phyloP scores from a whole-genome alignment of 1,139 yeast genomes.

The Saccharomyces pastorianus region DNA sequence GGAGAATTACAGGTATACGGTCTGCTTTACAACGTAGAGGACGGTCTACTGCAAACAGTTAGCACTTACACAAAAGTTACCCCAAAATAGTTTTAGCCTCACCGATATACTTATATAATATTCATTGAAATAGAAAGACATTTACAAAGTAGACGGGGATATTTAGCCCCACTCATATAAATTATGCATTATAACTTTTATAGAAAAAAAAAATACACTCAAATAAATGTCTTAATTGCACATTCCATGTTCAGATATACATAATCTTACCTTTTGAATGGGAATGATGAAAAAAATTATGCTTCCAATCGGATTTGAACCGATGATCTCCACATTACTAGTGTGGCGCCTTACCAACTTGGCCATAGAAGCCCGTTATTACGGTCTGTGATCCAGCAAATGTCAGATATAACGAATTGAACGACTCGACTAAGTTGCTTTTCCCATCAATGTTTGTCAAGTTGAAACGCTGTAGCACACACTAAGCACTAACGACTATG shows the following conservation, averaged over 20 bases:
- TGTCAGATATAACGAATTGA: no score
- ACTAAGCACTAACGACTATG: no score
- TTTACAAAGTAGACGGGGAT: not conserved
- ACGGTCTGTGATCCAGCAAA: no score
- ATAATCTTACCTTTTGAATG: no score
- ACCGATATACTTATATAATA: not conserved
- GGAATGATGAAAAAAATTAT: constrained; percentile 9
- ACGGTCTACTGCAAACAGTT: constrained; percentile 54
- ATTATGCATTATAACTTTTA: not conserved
- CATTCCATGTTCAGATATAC: not conserved
- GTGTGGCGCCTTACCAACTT: constrained; percentile 34
- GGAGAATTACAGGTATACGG: constrained; percentile 84
- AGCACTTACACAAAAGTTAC: constrained; percentile 17
- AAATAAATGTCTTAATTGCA: not conserved
- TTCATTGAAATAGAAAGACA: not conserved
- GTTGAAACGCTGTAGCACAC: no score
- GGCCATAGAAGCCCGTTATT: constrained; percentile 29
- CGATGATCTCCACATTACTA: constrained; percentile 33
- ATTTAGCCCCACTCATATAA: not conserved
- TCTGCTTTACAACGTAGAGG: constrained; percentile 73
- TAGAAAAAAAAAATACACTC: not conserved
- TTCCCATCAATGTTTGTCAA: no score
- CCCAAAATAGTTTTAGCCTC: not conserved
- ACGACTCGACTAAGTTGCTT: no score
- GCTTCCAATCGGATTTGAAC: constrained; percentile 32